Evolutionary conservation across 2,329 filamentous ascomycete genomes (phyloP), one percentile per base, ranked within the genome.

Genomic region (Pseudogymnoascus sp.): DNA sequence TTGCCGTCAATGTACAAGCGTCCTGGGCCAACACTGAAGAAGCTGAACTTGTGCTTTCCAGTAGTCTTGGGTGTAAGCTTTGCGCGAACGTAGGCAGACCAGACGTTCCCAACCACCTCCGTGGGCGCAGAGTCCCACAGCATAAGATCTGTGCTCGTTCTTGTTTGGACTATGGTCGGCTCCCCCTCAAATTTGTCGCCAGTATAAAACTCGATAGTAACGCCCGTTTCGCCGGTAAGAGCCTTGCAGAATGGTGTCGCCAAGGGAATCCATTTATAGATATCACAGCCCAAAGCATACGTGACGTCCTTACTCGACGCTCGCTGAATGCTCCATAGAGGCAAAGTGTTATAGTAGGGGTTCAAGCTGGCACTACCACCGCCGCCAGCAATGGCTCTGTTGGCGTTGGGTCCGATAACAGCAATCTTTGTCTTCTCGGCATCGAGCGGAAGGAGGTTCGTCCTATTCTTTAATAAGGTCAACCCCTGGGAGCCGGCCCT

Each of bases 111-210:
- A 11, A 86, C 78, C 21, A 86, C 47, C 63, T 85, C 76, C 21
- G 78, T 76, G 13, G 85, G 86, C 0, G 84, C 85, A 2, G 85
- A 88, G 66, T 89, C 86, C 85, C 85, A 88, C 1, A 89, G 77
- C 76, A 86, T 88, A 1, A 88, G 78, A 68, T 88, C 85, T 0
- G 84, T 87, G 68, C 85, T 86, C 6, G 76, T 79, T 64, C 85
- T 80, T 59, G 79, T 78, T 68, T 88, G 84, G 2, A 81, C 76
- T 13, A 85, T 76, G 0, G 79, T 76, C 8, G 85, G 81, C 21
- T 76, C 71, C 1, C 84, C 84, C 62, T 83, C 72, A 64, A 88
- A 87, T 62, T 81, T 78, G 65, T 88, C 85, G 4, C 85, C 85
- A 11, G 78, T 76, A 68, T 80, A 87, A 77, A 85, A 88, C 60